phyloP scores from a whole-genome alignment of 2,329 filamentous ascomycete species.

The Thelonectria rubi region DNA sequence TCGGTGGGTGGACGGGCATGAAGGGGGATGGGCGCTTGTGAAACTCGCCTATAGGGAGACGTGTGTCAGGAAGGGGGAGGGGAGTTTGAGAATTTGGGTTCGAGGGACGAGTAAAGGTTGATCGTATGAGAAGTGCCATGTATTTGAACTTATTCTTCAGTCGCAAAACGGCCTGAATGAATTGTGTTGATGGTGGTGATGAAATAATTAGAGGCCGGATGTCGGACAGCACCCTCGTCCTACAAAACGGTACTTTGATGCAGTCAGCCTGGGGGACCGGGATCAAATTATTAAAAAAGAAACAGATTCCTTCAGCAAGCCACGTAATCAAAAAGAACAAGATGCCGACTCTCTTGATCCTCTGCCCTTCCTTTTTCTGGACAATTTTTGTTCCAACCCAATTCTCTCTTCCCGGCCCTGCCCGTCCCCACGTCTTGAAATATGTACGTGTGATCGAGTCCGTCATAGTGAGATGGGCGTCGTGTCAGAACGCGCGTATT shows the following conservation, averaged over 20 bases:
- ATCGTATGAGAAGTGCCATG: not conserved
- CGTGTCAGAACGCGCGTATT: slow-evolving; percentile 22
- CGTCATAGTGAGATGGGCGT: slow-evolving; percentile 8
- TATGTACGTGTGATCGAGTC: not conserved
- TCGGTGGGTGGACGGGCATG: slow-evolving; percentile 2
- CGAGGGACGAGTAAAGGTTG: not conserved
- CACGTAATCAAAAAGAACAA: slow-evolving; percentile 12
- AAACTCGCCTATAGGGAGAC: not conserved
- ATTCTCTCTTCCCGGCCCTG: not conserved
- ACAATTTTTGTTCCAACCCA: too few relatives aligned
- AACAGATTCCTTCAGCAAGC: slow-evolving; percentile 2
- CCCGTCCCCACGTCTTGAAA: slow-evolving; percentile 7
- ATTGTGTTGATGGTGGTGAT: not conserved
- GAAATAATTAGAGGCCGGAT: not conserved
- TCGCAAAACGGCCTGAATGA: not conserved
- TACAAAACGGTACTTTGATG: too few relatives aligned
- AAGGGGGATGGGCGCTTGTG: not conserved
- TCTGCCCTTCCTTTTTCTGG: not conserved
- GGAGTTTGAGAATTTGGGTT: not conserved
- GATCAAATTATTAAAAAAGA: not conserved
- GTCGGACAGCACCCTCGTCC: not conserved
- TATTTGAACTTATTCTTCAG: not conserved
- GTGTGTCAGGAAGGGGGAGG: too few relatives aligned
- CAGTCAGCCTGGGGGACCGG: not conserved
- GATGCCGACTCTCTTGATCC: too few relatives aligned